Evolutionary conservation across 2,329 filamentous ascomycete genomes (phyloP), one percentile per base, ranked within the genome.

Genomic region (Fusarium equiseti): DNA sequence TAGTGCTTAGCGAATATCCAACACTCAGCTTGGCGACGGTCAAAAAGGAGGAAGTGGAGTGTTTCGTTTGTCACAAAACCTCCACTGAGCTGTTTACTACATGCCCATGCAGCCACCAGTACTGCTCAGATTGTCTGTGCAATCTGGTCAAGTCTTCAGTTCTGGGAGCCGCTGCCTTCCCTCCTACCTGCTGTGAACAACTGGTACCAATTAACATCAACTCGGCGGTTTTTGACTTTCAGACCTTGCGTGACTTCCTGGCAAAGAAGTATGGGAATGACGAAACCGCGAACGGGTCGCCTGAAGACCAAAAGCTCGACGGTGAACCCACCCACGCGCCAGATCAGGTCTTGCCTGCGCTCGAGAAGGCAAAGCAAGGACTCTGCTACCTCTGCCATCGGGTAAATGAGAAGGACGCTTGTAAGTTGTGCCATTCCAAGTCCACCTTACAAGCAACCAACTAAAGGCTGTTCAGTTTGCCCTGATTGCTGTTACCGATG

Each of bases 401-500:
- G 4, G 13, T 20, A 5, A 38, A 57, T 10, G 40, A 43, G 8
- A n/a, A 43, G n/a, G 35, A 31, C 13, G 9, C 29, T 11, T 46
- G 64, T 67, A 62, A 43, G 64, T 51, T 48, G 20, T 10, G 22
- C 8, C 6, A 4, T 10, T 8, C 6, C 27, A 6, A 4, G 5
- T 38, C 10, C 2, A 42, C 8, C 16, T 3, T 5, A 10, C 10
- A 32, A 3, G 2, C 18, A 11, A 18, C 49, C 54, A 13, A 66
- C 24, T 20, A 16, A 22, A 8, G 2, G 20, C 6, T 26, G 11
- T 8, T 9, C 8, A 67, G 64, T 43, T 16, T 67, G 64, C 11
- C 63, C 64, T 20, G 38, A 63, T 3, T 67, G 63, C 13, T 67
- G 64, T 16, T 50, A 67, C 5, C 45, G n/a, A 7, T 67, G 64